Evolutionary conservation across 2,329 filamentous ascomycete species (phyloP), one percentile per base, ranked within the genome.

Genomic region (Coniella vitis): DNA sequence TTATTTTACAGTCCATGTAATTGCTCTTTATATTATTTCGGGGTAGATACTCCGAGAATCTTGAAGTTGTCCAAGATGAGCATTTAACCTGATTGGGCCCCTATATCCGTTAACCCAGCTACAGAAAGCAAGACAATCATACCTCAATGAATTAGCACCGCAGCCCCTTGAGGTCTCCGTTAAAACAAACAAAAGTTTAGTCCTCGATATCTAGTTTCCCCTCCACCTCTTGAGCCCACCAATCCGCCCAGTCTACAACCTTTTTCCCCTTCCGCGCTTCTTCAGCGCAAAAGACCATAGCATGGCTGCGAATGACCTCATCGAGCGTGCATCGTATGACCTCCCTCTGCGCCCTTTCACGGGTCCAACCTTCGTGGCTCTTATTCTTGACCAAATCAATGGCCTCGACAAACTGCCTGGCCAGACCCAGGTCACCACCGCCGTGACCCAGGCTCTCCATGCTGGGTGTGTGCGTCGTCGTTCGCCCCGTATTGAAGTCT

Each of bases 221-320:
- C 42, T 60, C 69, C 22, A 84, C 71, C 55, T 80, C 72, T 51
- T 66, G 62, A 29, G 68, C 66, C 89, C 89, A 95, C 87, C 89
- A 95, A 40, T 75, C 66, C 38, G 69, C 68, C 83, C 87, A 96
- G 56, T 85, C 75, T 4, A 97, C 68, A 7, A 93, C 83, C 61
- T 76, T 82, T 60, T 77, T 80, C 44, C 76, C 74, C 43, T 71
- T 73, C 59, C 91, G 78, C 4, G 91, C 89, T 59, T 95, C 86
- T 67, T 97, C 93, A 0, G 91, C 93, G 20, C 89, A 90, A 71
- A 96, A 98, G 0, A 96, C 91, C 67, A 93, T 79, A 2, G 87
- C 90, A 68, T 97, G 93, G 60, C 89, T 95, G 42, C 86, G 76
- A n/a, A 97, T 76, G 1, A 86, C 81, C 61, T 97, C 93, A 49